Conservation (phyloP, 2,329 filamentous ascomycete species). For the Drechslerella stenobrocha region DNA sequence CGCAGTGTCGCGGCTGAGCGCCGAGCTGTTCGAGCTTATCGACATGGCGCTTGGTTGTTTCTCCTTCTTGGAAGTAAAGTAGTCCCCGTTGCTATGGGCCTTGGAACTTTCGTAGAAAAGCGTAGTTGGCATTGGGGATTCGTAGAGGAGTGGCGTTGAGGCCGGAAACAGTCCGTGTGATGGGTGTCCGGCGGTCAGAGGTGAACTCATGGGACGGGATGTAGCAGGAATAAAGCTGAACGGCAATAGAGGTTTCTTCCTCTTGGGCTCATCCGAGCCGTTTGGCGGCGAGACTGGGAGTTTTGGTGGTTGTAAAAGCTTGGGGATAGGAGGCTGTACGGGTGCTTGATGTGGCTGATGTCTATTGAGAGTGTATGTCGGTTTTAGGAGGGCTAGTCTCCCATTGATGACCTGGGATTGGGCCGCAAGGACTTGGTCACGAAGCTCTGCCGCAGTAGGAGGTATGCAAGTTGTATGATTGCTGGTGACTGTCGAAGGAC, state of each 20-base stretch:
- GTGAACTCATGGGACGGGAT: conserved; percentile 43
- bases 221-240: conserved; percentile 49
- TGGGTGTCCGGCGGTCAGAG: conserved; percentile 13
- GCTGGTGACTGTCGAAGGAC: conserved; percentile 28
- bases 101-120: conserved; percentile 47
- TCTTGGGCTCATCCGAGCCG: conserved; percentile 48
- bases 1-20: conserved; percentile 38
- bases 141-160: conserved; percentile 29
- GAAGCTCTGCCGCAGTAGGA: conserved; percentile 23
- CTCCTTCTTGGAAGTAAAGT: conserved; percentile 34
- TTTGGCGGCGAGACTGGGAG: conserved; percentile 25
- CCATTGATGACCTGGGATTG: conserved; percentile 41
- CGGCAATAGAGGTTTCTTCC: conserved; percentile 45
- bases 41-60: conserved; percentile 41
- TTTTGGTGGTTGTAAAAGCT: neutral
- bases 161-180: conserved; percentile 15
- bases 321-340: neutral
- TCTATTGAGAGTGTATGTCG: conserved; percentile 23
- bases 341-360: conserved; percentile 7
- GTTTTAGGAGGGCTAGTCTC: conserved; percentile 30
- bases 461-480: conserved; percentile 2
- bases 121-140: conserved; percentile 47
- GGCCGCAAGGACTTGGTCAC: conserved; percentile 38
- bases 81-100: conserved; percentile 26
- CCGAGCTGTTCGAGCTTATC: conserved; percentile 38